A percentile compares a stretch with the other conserved stretches of the same genome.
phyloP scores from a whole-genome alignment of 2,329 filamentous ascomycete species.

The Apiospora arundinis region DNA sequence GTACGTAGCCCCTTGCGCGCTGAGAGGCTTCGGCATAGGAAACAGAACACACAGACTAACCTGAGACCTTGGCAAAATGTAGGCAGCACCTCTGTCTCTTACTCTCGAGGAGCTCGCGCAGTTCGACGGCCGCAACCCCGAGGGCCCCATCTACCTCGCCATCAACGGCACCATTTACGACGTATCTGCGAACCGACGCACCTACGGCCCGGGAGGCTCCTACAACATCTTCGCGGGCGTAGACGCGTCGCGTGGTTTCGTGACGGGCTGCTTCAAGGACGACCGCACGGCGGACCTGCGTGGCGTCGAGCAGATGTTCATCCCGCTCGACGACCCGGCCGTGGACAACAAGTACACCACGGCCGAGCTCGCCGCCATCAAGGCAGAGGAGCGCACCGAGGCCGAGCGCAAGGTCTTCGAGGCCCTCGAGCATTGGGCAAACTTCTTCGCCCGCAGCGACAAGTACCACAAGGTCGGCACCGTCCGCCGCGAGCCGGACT shows the following conservation, averaged over 20 bases:
- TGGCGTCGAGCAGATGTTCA: slow-evolving; percentile 86
- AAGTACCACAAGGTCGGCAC: slow-evolving; percentile 84
- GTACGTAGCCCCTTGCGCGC: slow-evolving; percentile 51
- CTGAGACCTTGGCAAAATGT: slow-evolving; percentile 35
- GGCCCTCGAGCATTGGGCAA: slow-evolving; percentile 79
- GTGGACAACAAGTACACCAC: slow-evolving; percentile 66
- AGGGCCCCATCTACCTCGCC: slow-evolving; percentile 85
- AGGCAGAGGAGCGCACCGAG: slow-evolving; percentile 69
- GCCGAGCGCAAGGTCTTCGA: slow-evolving; percentile 71
- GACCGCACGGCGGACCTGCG: slow-evolving; percentile 85
- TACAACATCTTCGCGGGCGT: slow-evolving; percentile 88
- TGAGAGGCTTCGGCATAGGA: too few species aligned
- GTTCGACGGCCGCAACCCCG: slow-evolving; percentile 79
- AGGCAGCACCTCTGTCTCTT: slow-evolving; percentile 69
- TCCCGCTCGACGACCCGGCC: slow-evolving; percentile 67
- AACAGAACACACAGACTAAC: not conserved
- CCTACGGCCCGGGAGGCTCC: slow-evolving; percentile 84
- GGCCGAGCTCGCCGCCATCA: slow-evolving; percentile 58
- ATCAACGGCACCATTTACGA: slow-evolving; percentile 90
- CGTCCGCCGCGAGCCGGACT: slow-evolving; percentile 67
- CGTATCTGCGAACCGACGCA: slow-evolving; percentile 69
- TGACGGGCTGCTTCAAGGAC: slow-evolving; percentile 90
- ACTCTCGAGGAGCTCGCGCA: slow-evolving; percentile 75
- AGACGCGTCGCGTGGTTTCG: slow-evolving; percentile 86
- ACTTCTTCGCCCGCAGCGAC: slow-evolving; percentile 79